Conservation (phyloP, 1,284 basidiomycete species). For the Phellinidium pouzarii region DNA sequence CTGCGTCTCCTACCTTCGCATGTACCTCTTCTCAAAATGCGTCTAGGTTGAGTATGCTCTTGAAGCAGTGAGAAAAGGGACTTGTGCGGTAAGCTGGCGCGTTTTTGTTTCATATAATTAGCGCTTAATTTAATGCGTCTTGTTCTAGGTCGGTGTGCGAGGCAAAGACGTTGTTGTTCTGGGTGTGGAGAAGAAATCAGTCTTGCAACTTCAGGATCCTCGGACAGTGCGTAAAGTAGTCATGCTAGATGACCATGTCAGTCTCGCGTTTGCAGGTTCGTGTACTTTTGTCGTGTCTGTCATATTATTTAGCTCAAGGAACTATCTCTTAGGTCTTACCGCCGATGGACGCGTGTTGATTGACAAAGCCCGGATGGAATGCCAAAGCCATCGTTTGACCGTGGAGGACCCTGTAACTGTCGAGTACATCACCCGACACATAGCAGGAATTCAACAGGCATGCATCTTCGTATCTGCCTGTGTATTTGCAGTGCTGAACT, state of each 20-base stretch:
- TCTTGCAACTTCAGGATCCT: conserved; percentile 96
- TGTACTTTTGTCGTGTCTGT: conserved; percentile 9
- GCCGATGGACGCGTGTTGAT: conserved; percentile 97
- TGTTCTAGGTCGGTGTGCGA: conserved; percentile 81
- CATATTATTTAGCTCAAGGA: background rate
- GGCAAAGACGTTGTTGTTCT: conserved; percentile 94
- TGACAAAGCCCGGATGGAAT: conserved; percentile 96
- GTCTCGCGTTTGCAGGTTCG: conserved; percentile 94
- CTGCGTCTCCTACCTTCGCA: background rate
- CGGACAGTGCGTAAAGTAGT: conserved; percentile 97
- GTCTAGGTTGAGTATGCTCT: conserved; percentile 93
- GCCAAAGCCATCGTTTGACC: conserved; percentile 94
- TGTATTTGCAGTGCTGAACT: background rate
- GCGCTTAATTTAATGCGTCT: background rate
- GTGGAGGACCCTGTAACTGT: conserved; percentile 98
- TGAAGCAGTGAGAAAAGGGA: conserved; percentile 96
- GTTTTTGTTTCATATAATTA: background rate
- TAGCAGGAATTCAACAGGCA: conserved; percentile 97
- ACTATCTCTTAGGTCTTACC: conserved; percentile 66
- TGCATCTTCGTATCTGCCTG: conserved; percentile 21
- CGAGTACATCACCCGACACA: conserved; percentile 97
- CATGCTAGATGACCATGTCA: conserved; percentile 97
- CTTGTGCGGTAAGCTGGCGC: conserved; percentile 77
- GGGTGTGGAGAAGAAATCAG: conserved; percentile 98
- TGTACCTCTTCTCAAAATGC: conserved; percentile 5